Base-by-base conservation (phyloP, 2,329 filamentous ascomycete species). In the Ceratocystis cacaofunesta region DNA sequence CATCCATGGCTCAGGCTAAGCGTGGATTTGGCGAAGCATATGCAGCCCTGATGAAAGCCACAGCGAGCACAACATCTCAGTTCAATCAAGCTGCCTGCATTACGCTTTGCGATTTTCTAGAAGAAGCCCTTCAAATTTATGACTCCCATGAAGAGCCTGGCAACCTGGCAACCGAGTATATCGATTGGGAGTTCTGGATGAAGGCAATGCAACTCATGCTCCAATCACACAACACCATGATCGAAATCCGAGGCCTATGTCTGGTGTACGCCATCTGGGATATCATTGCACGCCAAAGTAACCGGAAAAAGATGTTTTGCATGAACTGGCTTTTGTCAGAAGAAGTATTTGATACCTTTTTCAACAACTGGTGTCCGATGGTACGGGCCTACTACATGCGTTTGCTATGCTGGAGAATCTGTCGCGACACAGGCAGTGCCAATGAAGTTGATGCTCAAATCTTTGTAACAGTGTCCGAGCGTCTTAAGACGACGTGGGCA, bases 351-450 rank as follows among this genome's bases (percentile, higher is more conserved):
- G 85, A 89, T 71, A 84, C 83, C 68, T 85, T 90, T 68, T 96
- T 96, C 76, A 92, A 88, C 72, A 90, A 96, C 71, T 96, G 92
- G 91, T 95, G 90, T 71, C 90, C 92, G 0, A 95, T 96, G 92
- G 90, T 96, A 25, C 84, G 92, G 68, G 88, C 90, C 15, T 96
- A 96, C 74, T 96, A 87, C 73, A 94, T 95, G 82, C 89, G 92
- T 60, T 77, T 96, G 62, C 75, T 96, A 25, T 95, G 90, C 75
- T 96, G 92, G 92, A 84, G 91, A 67, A 78, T 96, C 61, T 92
- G 88, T 69, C 82, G 92, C 68, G 88, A 88, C 71, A 83, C 85
- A 63, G 89, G 86, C 17, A 82, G 81, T 60, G 78, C 83, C 25
- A 82, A 83, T 57, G 80, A 85, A 32, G 73, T 83, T 50, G 88